Evolutionary conservation across 192 early-diverging fungal species (phyloP).

Genomic region (Coemansia sp.): DNA sequence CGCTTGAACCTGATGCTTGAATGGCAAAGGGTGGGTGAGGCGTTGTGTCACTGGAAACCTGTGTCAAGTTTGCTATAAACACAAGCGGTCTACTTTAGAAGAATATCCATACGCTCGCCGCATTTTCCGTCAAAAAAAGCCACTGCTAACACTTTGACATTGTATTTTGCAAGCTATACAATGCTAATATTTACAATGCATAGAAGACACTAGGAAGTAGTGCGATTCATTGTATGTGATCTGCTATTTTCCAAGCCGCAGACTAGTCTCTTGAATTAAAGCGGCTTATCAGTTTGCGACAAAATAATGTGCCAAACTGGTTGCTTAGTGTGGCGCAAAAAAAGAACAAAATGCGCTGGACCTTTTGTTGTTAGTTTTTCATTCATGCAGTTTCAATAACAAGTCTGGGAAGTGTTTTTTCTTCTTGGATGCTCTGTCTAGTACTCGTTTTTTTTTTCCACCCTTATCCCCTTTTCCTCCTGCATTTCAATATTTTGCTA

Average conservation of each 20-base stretch:
- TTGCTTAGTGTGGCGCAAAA: background rate
- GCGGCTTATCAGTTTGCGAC: background rate
- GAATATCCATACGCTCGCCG: constrained; percentile 5
- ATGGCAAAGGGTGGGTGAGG: background rate
- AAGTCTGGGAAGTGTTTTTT: background rate
- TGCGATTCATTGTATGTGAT: constrained; percentile 4
- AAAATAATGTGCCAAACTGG: background rate
- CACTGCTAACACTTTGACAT: background rate
- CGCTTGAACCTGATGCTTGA: background rate
- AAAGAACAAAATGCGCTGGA: background rate
- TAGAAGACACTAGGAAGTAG: constrained; percentile 4
- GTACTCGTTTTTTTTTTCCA: background rate
- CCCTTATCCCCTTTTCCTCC: background rate
- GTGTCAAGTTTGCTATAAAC: background rate
- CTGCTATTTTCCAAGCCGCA: background rate
- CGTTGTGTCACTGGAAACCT: constrained; percentile 1
- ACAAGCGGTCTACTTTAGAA: background rate
- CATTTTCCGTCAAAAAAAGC: constrained; percentile 6
- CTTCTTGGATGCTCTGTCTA: background rate
- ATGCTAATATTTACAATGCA: constrained; percentile 4
- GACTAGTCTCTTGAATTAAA: background rate
- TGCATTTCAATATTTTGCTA: background rate
- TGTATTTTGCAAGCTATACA: constrained; percentile 8
- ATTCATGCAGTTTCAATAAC: background rate
- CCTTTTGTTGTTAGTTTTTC: background rate